These are phyloP conservation scores for Brettanomyces custersianus DNA, from an alignment of 805 yeast genomes.

Conservation along the genomic window DNA sequence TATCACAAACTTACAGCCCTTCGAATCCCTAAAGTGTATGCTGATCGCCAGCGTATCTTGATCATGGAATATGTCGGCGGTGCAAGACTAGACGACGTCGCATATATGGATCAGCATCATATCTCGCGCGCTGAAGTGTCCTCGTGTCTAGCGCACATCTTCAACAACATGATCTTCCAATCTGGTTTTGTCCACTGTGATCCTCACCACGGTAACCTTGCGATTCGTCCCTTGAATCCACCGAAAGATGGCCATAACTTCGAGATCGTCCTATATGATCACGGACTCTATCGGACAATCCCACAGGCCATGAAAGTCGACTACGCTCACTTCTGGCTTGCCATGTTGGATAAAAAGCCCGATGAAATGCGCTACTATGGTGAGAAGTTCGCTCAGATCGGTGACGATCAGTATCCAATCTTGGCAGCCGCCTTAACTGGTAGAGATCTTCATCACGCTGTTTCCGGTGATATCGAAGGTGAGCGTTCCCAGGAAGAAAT, in stretches of 20 bases:
- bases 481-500: constrained; percentile 56
- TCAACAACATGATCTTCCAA: constrained; percentile 91
- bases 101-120: constrained; percentile 49
- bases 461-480: constrained; percentile 51
- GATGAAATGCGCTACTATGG: constrained; percentile 67
- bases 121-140: constrained; percentile 76
- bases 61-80: constrained; percentile 87
- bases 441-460: constrained; percentile 71
- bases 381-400: constrained; percentile 65
- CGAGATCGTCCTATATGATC: constrained; percentile 88
- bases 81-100: constrained; percentile 68
- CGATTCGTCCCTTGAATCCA: constrained; percentile 46
- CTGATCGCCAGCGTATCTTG: constrained; percentile 61
- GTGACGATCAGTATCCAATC: constrained; percentile 69
- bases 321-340: constrained; percentile 90
- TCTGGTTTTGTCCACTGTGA: constrained; percentile 94
- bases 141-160: constrained; percentile 78
- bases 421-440: constrained; percentile 95
- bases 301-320: constrained; percentile 68
- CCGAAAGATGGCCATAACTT: constrained; percentile 52
- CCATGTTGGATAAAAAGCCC: constrained; percentile 64
- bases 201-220: constrained; percentile 96
- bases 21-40: constrained; percentile 62
- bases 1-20: constrained; percentile 61
- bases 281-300: constrained; percentile 85